These are phyloP conservation scores for Talaromyces sp. DNA, from an alignment of 2,329 filamentous ascomycete species.

Conservation along the genomic window DNA sequence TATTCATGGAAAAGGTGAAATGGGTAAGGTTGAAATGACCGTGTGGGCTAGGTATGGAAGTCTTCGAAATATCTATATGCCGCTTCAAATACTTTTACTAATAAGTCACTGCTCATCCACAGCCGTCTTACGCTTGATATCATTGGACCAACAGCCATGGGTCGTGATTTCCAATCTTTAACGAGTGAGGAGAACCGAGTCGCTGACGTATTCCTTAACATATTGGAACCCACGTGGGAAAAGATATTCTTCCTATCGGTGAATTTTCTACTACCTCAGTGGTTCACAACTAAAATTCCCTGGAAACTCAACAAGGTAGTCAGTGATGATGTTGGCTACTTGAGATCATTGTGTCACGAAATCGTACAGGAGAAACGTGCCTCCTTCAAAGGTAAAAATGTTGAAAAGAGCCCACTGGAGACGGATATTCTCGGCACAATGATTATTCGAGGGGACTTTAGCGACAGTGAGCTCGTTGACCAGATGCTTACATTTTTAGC, in stretches of 20 bases:
- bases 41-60: background rate
- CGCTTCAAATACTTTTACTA: background rate
- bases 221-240: conserved; percentile 41
- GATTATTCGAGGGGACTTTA: background rate
- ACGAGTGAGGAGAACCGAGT: background rate
- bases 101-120: background rate
- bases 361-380: conserved; percentile 12
- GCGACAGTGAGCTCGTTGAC: background rate
- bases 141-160: background rate
- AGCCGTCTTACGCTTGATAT: background rate
- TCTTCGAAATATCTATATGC: background rate
- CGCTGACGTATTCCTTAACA: conserved; percentile 24
- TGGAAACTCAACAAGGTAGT: background rate
- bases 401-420: conserved; percentile 9
- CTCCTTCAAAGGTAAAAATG: background rate
- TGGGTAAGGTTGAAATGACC: conserved; percentile 4
- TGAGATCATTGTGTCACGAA: background rate
- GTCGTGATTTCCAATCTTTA: background rate
- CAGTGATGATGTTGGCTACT: background rate
- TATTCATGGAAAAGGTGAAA: conserved; percentile 13
- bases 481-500: background rate
- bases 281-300: background rate
- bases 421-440: conserved; percentile 6
- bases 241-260: background rate
- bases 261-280: background rate